These are phyloP conservation scores for Juglanconis oblonga DNA, from an alignment of 2,329 filamentous ascomycete species.

Conservation along the genomic window DNA sequence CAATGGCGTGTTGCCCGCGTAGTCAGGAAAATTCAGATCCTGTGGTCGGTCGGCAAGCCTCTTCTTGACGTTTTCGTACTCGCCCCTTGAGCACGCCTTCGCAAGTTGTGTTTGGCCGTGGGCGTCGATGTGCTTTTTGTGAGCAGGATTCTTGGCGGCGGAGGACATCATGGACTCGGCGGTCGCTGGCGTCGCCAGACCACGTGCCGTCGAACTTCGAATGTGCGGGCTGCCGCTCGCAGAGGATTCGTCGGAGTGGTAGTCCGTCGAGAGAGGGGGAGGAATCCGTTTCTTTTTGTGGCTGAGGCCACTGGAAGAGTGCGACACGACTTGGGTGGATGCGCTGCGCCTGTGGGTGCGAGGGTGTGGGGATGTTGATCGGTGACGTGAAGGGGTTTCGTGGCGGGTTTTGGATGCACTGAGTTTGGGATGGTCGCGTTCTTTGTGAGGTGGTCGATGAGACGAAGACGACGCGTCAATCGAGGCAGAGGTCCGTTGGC, in stretches of 20 bases:
- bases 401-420: conserved; percentile 30
- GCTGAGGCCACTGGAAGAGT: conserved; percentile 52
- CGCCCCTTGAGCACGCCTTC: conserved; percentile 83
- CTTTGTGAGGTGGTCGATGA: conserved; percentile 20
- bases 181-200: conserved; percentile 52
- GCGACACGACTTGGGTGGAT: conserved; percentile 60
- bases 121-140: conserved; percentile 86
- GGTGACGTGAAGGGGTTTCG: conserved; percentile 33
- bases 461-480: conserved; percentile 22
- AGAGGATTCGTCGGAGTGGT: conserved; percentile 66
- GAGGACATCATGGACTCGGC: conserved; percentile 63
- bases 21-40: conserved; percentile 85
- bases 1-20: conserved; percentile 92
- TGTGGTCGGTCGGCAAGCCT: conserved; percentile 76
- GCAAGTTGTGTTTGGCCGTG: conserved; percentile 89
- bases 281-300: conserved; percentile 62
- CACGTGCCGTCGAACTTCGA: conserved; percentile 56
- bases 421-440: conserved; percentile 28
- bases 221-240: conserved; percentile 58
- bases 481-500: conserved; percentile 49
- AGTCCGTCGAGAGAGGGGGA: conserved; percentile 60
- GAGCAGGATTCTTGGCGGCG: conserved; percentile 64
- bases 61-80: conserved; percentile 74
- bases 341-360: conserved; percentile 60
- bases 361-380: conserved; percentile 59